phyloP scores from a whole-genome alignment of 805 yeast genomes.

The Saccharomyces eubayanus region DNA sequence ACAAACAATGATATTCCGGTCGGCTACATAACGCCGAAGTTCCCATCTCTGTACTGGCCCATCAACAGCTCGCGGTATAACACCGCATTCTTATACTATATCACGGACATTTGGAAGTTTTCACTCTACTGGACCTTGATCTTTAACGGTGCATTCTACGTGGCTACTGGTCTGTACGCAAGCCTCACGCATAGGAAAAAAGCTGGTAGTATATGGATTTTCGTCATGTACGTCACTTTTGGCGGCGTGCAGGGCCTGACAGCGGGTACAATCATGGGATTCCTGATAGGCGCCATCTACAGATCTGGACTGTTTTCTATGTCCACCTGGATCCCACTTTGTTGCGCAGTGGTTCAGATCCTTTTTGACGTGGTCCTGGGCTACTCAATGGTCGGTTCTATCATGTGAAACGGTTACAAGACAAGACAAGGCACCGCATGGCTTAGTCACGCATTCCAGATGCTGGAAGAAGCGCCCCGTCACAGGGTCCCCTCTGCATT shows the following conservation, averaged over 20 bases:
- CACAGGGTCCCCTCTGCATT: background rate
- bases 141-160: constrained; percentile 53
- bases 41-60: constrained; percentile 81
- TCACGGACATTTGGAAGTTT: constrained; percentile 71
- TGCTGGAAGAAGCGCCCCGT: too few species aligned
- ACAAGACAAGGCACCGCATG: background rate
- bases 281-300: constrained; percentile 67
- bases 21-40: constrained; percentile 70
- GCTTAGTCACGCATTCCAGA: too few species aligned
- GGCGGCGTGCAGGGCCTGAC: constrained; percentile 61
- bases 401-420: constrained; percentile 9
- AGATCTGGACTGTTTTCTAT: constrained; percentile 72
- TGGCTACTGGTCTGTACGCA: constrained; percentile 57
- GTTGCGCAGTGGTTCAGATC: constrained; percentile 64
- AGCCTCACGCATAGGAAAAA: constrained; percentile 39
- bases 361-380: constrained; percentile 55
- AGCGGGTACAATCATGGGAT: constrained; percentile 70
- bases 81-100: constrained; percentile 55
- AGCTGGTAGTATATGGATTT: constrained; percentile 35
- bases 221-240: constrained; percentile 39
- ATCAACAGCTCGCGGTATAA: constrained; percentile 31
- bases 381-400: constrained; percentile 16
- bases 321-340: constrained; percentile 93
- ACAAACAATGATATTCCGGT: constrained; percentile 57
- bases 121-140: constrained; percentile 77